Percentiles rank a stretch among this genome's conserved stretches.
phyloP scores from a whole-genome alignment of 108 stramenopile species.

The Bacterosira constricta region DNA sequence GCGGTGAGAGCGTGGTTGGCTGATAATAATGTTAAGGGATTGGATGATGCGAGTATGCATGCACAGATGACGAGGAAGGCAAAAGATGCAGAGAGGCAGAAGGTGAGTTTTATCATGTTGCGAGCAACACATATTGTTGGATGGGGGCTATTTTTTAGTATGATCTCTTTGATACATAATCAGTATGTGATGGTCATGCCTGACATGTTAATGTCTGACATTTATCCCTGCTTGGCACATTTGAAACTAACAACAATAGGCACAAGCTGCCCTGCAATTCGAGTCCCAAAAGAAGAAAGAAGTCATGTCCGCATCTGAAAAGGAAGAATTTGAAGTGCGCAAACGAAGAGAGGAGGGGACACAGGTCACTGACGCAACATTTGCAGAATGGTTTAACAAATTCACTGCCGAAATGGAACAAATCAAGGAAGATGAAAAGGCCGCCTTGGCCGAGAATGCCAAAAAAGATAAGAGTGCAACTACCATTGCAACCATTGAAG shows the following conservation, averaged over 20 bases:
- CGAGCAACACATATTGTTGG: neutral
- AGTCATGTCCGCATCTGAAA: conserved; percentile 78
- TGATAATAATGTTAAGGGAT: conserved; percentile 87
- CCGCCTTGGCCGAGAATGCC: neutral
- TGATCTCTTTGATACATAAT: neutral
- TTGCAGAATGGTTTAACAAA: conserved; percentile 66
- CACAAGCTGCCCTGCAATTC: conserved; percentile 69
- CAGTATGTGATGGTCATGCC: neutral
- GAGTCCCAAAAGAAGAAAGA: conserved; percentile 81
- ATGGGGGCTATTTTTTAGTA: neutral
- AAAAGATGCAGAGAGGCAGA: conserved; percentile 65
- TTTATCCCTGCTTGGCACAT: too few species aligned
- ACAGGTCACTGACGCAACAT: conserved; percentile 73
- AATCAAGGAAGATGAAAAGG: conserved; percentile 45
- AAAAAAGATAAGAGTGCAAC: conserved; percentile 47
- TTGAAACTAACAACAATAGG: too few species aligned
- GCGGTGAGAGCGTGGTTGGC: conserved; percentile 80
- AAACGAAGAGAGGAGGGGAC: conserved; percentile 88
- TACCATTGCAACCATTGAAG: conserved; percentile 57
- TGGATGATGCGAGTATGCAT: conserved; percentile 86
- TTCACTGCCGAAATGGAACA: conserved; percentile 79
- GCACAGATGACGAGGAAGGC: conserved; percentile 86
- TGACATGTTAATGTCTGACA: conserved; percentile 4
- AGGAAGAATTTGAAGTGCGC: conserved; percentile 81
- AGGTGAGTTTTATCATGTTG: conserved; percentile 57